Conservation (phyloP, 441 rosid species). For the Mallotus japonicus region DNA sequence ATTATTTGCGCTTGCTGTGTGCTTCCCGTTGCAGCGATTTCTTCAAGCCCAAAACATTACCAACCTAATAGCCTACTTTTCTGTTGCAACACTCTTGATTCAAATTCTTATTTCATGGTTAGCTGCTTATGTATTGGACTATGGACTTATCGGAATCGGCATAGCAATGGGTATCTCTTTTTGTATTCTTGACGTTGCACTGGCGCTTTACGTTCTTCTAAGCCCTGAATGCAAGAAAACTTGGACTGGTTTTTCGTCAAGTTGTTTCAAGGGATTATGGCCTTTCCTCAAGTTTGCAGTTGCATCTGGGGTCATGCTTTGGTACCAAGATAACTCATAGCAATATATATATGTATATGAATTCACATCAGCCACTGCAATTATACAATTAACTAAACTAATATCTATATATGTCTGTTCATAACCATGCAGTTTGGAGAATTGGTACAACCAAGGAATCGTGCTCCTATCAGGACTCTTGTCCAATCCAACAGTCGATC, state of each 20-base stretch:
- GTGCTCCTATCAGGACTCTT: slow-evolving; percentile 80
- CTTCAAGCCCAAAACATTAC: slow-evolving; percentile 92
- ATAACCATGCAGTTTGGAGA: slow-evolving; percentile 59
- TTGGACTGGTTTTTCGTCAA: slow-evolving; percentile 64
- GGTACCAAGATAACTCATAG: slow-evolving; percentile 32
- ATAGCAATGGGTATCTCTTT: slow-evolving; percentile 30
- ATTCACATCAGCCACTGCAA: no score
- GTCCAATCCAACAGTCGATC: slow-evolving; percentile 58
- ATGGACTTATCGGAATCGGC: slow-evolving; percentile 69
- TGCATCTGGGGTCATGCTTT: slow-evolving; percentile 83
- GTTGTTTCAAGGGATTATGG: slow-evolving; percentile 69
- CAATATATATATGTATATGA: no score
- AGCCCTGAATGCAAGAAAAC: slow-evolving; percentile 74
- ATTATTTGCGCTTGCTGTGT: slow-evolving; percentile 62
- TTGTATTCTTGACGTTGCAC: slow-evolving; percentile 59
- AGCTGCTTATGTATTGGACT: slow-evolving; percentile 46
- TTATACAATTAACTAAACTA: no score
- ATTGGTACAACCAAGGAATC: slow-evolving; percentile 86
- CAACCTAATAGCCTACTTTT: slow-evolving; percentile 74
- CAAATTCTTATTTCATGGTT: slow-evolving; percentile 62
- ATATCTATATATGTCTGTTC: no score
- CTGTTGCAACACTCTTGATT: slow-evolving; percentile 62
- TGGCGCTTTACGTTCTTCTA: slow-evolving; percentile 51
- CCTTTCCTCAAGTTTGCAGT: slow-evolving; percentile 77
- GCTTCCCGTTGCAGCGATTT: slow-evolving; percentile 83